Percentiles rank a stretch among this genome's conserved stretches.
Evolutionary conservation across 495 filamentous ascomycete species (phyloP).

Genomic region (Lophium mytilinum): DNA sequence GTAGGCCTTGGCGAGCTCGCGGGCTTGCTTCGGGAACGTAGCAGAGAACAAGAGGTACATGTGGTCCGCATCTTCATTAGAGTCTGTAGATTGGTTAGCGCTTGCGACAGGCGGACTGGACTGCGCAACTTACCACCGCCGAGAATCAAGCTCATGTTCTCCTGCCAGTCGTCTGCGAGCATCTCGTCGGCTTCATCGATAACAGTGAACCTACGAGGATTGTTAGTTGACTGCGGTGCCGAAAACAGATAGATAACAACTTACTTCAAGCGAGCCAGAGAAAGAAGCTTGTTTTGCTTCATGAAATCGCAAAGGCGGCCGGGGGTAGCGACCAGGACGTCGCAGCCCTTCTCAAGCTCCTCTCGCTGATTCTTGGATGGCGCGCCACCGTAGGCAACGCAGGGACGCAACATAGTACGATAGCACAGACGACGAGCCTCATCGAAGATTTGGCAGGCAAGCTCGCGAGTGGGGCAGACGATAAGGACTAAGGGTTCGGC

Average conservation of each 20-base stretch:
- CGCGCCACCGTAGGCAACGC: conserved; percentile 81
- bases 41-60: conserved; percentile 91
- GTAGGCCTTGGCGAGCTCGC: conserved; percentile 65
- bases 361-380: conserved; percentile 55
- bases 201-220: conserved; percentile 56
- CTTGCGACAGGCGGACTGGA: conserved; percentile 40
- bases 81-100: conserved; percentile 26
- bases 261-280: conserved; percentile 67
- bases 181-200: conserved; percentile 96
- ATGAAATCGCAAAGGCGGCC: conserved; percentile 83
- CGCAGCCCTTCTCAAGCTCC: conserved; percentile 75
- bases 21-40: conserved; percentile 74
- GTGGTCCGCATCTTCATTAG: conserved; percentile 74
- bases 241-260: conserved; percentile 5
- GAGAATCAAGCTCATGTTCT: conserved; percentile 62
- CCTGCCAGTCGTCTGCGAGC: conserved; percentile 66
- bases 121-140: conserved; percentile 47
- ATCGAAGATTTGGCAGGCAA: conserved; percentile 89
- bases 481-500: conserved; percentile 84
- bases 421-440: conserved; percentile 88
- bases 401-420: conserved; percentile 87
- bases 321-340: conserved; percentile 79
- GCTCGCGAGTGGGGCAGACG: conserved; percentile 79
- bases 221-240: conserved; percentile 1
- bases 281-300: conserved; percentile 55